Evolutionary conservation across 2,329 filamentous ascomycete genomes (phyloP).

Genomic region (Cytospora schulzeri): DNA sequence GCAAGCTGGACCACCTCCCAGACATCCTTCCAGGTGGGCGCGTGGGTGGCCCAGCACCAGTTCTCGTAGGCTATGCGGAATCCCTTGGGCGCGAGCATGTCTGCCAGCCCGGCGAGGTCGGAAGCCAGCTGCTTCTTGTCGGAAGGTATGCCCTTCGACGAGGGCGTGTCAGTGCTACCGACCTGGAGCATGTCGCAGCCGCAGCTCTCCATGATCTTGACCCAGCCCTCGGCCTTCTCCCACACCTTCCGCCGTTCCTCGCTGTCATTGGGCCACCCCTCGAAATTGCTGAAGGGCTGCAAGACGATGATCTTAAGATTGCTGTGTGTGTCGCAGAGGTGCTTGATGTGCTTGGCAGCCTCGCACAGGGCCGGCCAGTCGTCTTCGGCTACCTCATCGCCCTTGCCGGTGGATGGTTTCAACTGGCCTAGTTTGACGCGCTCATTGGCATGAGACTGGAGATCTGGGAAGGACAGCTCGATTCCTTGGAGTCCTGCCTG

Average conservation of each 20-base stretch:
- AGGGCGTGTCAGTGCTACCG: conserved; percentile 57
- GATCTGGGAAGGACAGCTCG: conserved; percentile 75
- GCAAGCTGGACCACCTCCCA: conserved; percentile 69
- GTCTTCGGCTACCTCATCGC: conserved; percentile 52
- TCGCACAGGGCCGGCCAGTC: conserved; percentile 61
- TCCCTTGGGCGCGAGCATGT: conserved; percentile 58
- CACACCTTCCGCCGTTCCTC: conserved; percentile 64
- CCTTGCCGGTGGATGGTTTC: neutral
- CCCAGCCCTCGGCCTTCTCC: conserved; percentile 65
- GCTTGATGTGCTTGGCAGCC: conserved; percentile 56
- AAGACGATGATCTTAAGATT: conserved; percentile 67
- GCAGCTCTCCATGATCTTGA: conserved; percentile 68
- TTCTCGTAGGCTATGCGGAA: conserved; percentile 76
- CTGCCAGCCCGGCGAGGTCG: conserved; percentile 66
- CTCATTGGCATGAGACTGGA: conserved; percentile 61
- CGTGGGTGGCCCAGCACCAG: conserved; percentile 78
- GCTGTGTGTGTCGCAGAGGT: conserved; percentile 54
- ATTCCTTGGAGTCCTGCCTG: conserved; percentile 67
- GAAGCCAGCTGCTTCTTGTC: conserved; percentile 54
- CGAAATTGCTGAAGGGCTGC: conserved; percentile 76
- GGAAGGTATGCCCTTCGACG: conserved; percentile 53
- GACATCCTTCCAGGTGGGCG: conserved; percentile 67
- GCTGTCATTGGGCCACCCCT: conserved; percentile 67
- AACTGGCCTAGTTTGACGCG: conserved; percentile 40
- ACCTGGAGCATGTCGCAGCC: conserved; percentile 74